Base-by-base conservation (phyloP, 108 stramenopile species). In the Nannochloropsis gaditana region DNA sequence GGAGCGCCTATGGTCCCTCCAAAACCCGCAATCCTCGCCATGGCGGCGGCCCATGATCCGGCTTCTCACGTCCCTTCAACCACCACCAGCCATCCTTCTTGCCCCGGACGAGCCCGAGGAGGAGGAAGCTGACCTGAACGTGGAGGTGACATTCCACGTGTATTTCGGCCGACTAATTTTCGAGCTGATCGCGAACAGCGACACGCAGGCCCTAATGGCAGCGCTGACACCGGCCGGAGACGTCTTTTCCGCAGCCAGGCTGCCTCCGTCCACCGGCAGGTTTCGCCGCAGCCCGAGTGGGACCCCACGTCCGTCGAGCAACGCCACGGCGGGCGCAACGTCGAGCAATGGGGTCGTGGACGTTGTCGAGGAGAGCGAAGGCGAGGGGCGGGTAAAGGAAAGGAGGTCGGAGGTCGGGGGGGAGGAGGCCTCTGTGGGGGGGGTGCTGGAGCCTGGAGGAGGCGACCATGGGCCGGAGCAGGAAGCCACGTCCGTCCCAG, bases 21-120 rank as follows among this genome's bases (percentile, higher is more conserved):
- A 82, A 82, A 45, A 43, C 21, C 82, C 82, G 5, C 43, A 45
- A 21, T 82, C 82, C 19, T 82, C 82, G 15, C 82, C 82, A 82
- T 82, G 82, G 82, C 17, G 21, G 82, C 82, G 45, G 21, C 82
- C 82, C 2, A 15, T 82, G 5, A 15, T 45, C 82, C 43, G 82
- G 15, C 45, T 82, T 43, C 21, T 15, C 9, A 82, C 82, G 19
- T 19, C 43, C 4, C 3, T 73, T 4, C 15, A 15, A 15, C 2
- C 59, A n/a, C 59, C 15, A 15, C 59, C 59, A 15, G 15, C 59
- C 59, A n/a, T n/a, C 2, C 59, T 73, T n/a, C 59, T 73, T 6
- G 15, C n/a, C 19, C 31, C 31, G 31, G 59, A 73, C 59, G 59
- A n/a, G 19, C 15, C 19, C 19, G n/a, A n/a, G 19, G 3, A n/a